Base-by-base conservation (phyloP, 306 rosid genomes). In the Vicia villosa region DNA sequence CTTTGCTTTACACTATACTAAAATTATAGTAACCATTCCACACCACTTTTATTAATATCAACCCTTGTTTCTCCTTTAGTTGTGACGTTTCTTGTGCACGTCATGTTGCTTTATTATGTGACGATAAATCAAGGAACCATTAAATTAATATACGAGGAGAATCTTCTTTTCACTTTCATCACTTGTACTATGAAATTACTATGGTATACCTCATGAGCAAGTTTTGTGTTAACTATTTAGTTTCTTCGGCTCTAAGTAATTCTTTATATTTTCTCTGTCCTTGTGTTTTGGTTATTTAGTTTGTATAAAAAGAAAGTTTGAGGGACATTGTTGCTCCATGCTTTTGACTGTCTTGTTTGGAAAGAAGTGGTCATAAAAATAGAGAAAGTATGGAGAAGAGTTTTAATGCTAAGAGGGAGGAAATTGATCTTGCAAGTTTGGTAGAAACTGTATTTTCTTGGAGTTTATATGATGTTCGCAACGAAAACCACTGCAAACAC, bases 381-480 rank as follows among this genome's bases (percentile, higher is more conserved):
- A 6, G 10, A 61, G 49, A 26, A 16, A 13, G 3, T 41, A 41
- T 63, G 52, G 54, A 42, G 16, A 61, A 1, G 19, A 63, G 51
- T 63, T 63, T 12, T 40, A 20, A 63, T 40, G 12, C 17, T 21
- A 20, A 16, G 49, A 37, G 47, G 68, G 52, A 55, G 26, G 74
- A 64, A 69, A 75, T 22, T 54, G 55, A 67, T 70, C 78, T 15
- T 22, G 32, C 57, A 17, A 66, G 62, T 37, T 76, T 83, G 58
- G 73, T 63, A 14, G 21, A 63, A 41, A 63, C 14, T 63, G 69
- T 63, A 3, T 14, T 63, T 26, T 83, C 85, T 13, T 80, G 85
- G 85, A 51, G 82, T 69, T 66, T 73, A 4, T 6, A 55, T 2
- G 82, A 80, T 46, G 84, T 55, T 69, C 69, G 67, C 80, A 73